These are phyloP conservation scores for Diplocarpon mali DNA, from an alignment of 2,329 filamentous ascomycete genomes.

Conservation along the genomic window DNA sequence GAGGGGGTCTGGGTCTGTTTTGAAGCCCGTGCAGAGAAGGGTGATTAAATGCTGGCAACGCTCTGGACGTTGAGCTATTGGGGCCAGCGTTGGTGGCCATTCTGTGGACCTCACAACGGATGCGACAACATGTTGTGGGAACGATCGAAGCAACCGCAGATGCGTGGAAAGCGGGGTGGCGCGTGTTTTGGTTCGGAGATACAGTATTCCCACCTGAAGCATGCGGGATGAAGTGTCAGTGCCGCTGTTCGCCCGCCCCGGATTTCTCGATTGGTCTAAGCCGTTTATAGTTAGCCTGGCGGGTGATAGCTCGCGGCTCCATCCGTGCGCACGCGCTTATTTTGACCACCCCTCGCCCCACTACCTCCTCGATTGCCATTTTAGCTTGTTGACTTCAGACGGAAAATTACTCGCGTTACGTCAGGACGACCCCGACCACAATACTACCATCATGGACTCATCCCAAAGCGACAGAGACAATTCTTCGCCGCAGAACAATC, in stretches of 20 bases:
- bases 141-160: constrained; percentile 12
- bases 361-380: too few species aligned
- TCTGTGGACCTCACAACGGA: constrained; percentile 17
- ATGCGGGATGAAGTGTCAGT: constrained; percentile 9
- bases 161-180: constrained; percentile 1
- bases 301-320: neutral
- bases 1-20: constrained; percentile 12
- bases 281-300: neutral
- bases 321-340: neutral
- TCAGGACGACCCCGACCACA: neutral
- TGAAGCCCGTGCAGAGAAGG: constrained; percentile 9
- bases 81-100: constrained; percentile 15
- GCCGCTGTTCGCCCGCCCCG: constrained; percentile 1
- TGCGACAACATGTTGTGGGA: constrained; percentile 18
- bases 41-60: constrained; percentile 15
- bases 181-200: neutral
- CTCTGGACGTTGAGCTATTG: constrained; percentile 12
- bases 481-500: constrained; percentile 1
- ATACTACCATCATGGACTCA: constrained; percentile 12
- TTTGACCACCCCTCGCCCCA: neutral
- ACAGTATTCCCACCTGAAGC: neutral
- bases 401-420: too few species aligned
- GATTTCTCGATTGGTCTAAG: neutral
- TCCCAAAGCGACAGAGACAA: constrained; percentile 14
- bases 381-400: too few species aligned